Conservation (phyloP, 306 rosid species). For the Dryas drummondii region DNA sequence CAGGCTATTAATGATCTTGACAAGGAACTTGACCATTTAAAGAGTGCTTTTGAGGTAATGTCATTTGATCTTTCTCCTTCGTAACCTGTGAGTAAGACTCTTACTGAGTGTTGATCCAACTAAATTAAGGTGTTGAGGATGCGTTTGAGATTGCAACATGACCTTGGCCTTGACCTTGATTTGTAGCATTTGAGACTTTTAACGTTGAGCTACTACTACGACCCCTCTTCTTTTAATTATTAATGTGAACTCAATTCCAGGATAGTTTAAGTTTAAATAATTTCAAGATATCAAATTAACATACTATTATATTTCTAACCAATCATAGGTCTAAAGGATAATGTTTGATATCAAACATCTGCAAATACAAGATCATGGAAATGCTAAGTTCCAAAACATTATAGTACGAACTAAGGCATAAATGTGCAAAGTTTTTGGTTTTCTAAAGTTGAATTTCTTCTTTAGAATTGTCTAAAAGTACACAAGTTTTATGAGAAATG, state of each 20-base stretch:
- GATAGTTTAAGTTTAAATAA: background rate
- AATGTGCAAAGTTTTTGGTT: background rate
- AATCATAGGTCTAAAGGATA: background rate
- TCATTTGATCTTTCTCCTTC: constrained; percentile 7
- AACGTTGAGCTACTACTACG: background rate
- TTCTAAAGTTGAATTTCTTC: background rate
- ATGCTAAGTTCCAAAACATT: background rate
- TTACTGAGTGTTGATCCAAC: background rate
- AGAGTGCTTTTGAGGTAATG: constrained; percentile 70
- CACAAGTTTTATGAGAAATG: background rate
- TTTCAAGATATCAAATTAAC: background rate
- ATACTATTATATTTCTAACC: background rate
- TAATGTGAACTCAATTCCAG: background rate
- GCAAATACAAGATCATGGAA: background rate
- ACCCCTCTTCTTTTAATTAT: background rate
- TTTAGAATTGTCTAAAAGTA: background rate
- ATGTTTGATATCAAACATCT: background rate
- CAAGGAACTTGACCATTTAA: constrained; percentile 75
- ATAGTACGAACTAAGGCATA: background rate
- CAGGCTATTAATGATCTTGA: constrained; percentile 91
- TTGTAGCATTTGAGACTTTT: background rate
- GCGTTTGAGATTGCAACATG: background rate
- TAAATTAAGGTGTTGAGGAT: background rate
- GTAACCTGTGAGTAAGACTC: background rate
- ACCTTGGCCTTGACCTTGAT: background rate